phyloP scores from a whole-genome alignment of 331 rosid species.

The Prunus yedoensis region DNA sequence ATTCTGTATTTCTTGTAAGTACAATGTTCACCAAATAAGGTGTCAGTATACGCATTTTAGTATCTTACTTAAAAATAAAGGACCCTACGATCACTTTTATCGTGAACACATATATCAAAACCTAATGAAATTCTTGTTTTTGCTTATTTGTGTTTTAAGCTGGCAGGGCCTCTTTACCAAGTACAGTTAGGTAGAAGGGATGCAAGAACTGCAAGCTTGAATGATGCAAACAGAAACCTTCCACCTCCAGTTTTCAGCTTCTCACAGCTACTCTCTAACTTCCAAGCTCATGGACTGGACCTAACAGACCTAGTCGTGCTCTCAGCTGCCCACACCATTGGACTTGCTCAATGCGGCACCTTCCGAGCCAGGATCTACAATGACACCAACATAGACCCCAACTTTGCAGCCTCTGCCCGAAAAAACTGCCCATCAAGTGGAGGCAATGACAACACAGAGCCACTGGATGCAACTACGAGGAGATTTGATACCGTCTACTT shows the following conservation, averaged over 20 bases:
- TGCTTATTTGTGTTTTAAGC: neutral
- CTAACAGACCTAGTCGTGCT: conserved; percentile 48
- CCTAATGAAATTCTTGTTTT: neutral
- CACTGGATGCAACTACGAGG: conserved; percentile 31
- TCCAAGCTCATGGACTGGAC: conserved; percentile 42
- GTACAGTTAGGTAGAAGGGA: conserved; percentile 57
- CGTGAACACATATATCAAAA: neutral
- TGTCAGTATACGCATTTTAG: neutral
- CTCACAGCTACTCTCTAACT: conserved; percentile 33
- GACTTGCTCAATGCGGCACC: conserved; percentile 29
- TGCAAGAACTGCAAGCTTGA: conserved; percentile 44
- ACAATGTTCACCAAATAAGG: neutral
- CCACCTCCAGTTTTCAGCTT: conserved; percentile 44
- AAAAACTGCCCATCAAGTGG: conserved; percentile 35
- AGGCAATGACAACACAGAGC: conserved; percentile 37
- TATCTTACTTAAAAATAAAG: neutral
- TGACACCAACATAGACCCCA: conserved; percentile 35
- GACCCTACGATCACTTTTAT: too few species aligned
- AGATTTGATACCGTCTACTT: conserved; percentile 36
- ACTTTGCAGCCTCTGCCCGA: conserved; percentile 23
- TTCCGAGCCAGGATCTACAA: conserved; percentile 39
- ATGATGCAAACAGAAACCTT: conserved; percentile 35
- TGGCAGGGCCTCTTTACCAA: conserved; percentile 42
- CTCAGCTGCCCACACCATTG: conserved; percentile 57
- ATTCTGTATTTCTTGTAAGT: conserved; percentile 30